Evolutionary conservation across 495 filamentous ascomycete genomes (phyloP).

Genomic region (Parathielavia appendiculata): DNA sequence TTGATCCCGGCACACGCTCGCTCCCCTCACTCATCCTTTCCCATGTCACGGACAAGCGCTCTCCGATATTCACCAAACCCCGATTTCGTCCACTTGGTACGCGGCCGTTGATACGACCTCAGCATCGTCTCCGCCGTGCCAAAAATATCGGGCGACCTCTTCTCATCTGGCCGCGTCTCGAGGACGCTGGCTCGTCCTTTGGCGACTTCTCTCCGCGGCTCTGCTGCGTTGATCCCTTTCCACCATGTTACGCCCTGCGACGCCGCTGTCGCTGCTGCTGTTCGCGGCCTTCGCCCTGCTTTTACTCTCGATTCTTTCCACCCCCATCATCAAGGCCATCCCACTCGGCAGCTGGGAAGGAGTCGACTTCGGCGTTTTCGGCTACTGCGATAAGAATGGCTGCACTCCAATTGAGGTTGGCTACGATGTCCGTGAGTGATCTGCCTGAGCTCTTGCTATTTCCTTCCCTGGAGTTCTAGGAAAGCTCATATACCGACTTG

Average conservation of each 20-base stretch:
- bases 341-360: slow-evolving; percentile 71
- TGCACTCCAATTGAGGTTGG: slow-evolving; percentile 78
- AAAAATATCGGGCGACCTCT: slow-evolving; percentile 14
- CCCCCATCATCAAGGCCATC: slow-evolving; percentile 81
- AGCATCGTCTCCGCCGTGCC: slow-evolving; percentile 3
- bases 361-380: slow-evolving; percentile 88
- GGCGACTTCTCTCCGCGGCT: slow-evolving; percentile 1
- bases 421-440: slow-evolving; percentile 72
- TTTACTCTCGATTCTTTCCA: slow-evolving; percentile 84
- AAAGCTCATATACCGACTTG: slow-evolving; percentile 4
- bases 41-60: slow-evolving; percentile 19
- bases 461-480: not conserved
- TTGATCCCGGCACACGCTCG: slow-evolving; percentile 16
- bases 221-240: not conserved
- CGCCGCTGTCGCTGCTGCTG: slow-evolving; percentile 81
- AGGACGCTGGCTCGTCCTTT: slow-evolving; percentile 27
- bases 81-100: slow-evolving; percentile 1
- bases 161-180: slow-evolving; percentile 29
- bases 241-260: slow-evolving; percentile 79
- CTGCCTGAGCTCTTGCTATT: not conserved
- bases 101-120: not conserved
- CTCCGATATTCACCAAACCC: not conserved
- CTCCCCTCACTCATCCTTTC: slow-evolving; percentile 5
- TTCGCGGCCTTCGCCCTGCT: slow-evolving; percentile 80
- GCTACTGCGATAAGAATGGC: slow-evolving; percentile 60